Evolutionary conservation across 331 rosid species (phyloP).

Genomic region (Rosa hybrid): DNA sequence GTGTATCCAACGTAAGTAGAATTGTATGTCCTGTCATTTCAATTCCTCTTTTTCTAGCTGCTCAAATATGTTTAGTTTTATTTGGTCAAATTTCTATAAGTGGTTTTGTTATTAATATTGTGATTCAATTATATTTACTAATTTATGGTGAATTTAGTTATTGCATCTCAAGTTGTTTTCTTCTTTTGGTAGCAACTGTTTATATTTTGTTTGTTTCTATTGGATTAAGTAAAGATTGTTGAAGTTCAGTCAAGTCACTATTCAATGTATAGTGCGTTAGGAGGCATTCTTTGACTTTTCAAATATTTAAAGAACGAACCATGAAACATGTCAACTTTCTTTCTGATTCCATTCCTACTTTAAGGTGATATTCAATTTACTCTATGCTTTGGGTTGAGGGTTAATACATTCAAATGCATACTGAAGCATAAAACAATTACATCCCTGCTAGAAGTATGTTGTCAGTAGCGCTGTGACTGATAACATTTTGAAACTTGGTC

Average conservation of each 20-base stretch:
- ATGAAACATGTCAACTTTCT: background rate
- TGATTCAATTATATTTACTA: no score
- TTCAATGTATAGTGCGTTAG: background rate
- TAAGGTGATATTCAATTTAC: background rate
- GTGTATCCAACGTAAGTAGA: no score
- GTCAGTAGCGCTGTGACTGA: background rate
- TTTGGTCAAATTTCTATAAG: no score
- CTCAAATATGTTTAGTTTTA: no score
- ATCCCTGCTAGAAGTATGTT: background rate
- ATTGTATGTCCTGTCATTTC: no score
- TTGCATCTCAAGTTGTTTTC: background rate
- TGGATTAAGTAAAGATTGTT: background rate
- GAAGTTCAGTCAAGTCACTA: background rate
- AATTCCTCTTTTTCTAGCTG: no score
- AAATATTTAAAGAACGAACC: background rate
- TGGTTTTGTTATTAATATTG: no score
- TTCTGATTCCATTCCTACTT: background rate
- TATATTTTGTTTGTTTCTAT: background rate
- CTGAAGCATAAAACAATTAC: background rate
- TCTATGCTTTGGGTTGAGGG: background rate
- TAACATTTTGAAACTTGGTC: background rate
- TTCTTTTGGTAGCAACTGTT: background rate
- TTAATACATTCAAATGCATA: background rate
- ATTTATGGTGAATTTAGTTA: slow-evolving; percentile 15
- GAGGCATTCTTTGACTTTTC: background rate